Base-by-base conservation (phyloP, 306 rosid genomes). In the Biancaea sappan region DNA sequence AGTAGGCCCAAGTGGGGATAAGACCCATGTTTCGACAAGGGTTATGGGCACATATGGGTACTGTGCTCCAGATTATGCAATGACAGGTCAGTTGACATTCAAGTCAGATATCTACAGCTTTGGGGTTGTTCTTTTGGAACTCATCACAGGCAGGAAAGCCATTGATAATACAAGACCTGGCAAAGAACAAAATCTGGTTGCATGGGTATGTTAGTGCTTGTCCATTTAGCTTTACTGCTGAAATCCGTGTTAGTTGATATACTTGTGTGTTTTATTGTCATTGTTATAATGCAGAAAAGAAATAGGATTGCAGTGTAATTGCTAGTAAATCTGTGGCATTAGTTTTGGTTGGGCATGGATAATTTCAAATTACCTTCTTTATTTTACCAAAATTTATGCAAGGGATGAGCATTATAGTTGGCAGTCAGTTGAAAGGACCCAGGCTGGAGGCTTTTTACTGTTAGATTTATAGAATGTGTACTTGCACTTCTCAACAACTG, bases 121-220 rank as follows among this genome's bases (percentile, higher is more conserved):
- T 15, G 98, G 97, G 16, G 96, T 94, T 44, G 97, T 91, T 84
- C 94, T 94, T 80, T 83, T 94, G 90, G 98, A 94, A 87, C 84
- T 94, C 73, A 88, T 94, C 68, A 91, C 96, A 0, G 98, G 98
- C 12, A 81, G 93, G 84, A 90, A 83, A 74, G 90, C 95, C 4
- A 84, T 88, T 41, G 97, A 94, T 75, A 32, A 35, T 8, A 74
- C 67, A 14, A 87, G 62, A 79, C 28, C 83, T 51, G 50, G 51
- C 46, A 77, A 35, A 46, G 96, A 94, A 78, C 96, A 84, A 67
- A 85, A 88, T 83, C 84, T 94, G 66, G 96, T 94, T 48, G 85
- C 88, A 50, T 91, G 95, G 97, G 98, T 91, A 84, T 72, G 91
- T 79, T 77, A 77, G 14, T 75, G 18, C 69, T 66, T 29, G 68